Evolutionary conservation across 2,329 filamentous ascomycete genomes (phyloP).

Genomic region (Chaetomium sp.): DNA sequence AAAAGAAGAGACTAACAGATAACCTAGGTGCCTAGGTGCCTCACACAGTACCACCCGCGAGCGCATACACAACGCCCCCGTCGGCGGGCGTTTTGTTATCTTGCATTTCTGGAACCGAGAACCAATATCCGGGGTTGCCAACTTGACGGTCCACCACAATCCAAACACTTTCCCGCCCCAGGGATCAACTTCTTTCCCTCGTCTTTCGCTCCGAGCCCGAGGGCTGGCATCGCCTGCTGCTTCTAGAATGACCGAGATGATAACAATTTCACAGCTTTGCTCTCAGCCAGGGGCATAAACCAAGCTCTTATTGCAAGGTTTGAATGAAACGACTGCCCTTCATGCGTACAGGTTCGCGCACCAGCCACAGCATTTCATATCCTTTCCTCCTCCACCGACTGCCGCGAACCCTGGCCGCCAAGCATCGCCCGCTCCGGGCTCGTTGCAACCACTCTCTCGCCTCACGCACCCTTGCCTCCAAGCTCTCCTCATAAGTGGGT

Average conservation of each 20-base stretch:
- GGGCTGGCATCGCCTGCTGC: conserved; percentile 26
- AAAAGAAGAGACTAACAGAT: too few relatives aligned
- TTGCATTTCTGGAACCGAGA: too few relatives aligned
- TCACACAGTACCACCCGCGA: too few relatives aligned
- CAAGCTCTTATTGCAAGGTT: conserved; percentile 43
- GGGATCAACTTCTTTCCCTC: too few relatives aligned
- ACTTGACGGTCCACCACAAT: too few relatives aligned
- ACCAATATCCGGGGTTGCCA: too few relatives aligned
- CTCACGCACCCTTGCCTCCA: neutral
- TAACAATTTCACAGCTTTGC: conserved; percentile 23
- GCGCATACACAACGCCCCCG: too few relatives aligned
- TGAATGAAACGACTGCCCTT: conserved; percentile 39
- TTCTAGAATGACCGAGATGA: conserved; percentile 31
- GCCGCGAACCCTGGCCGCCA: conserved; percentile 16
- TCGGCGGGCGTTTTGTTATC: too few relatives aligned
- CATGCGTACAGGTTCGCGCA: conserved; percentile 33
- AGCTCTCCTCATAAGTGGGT: neutral
- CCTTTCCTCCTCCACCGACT: conserved; percentile 6
- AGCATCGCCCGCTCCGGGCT: conserved; percentile 3
- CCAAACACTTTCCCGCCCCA: too few relatives aligned
- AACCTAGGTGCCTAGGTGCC: too few relatives aligned
- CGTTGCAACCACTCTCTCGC: neutral
- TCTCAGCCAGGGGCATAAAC: conserved; percentile 36
- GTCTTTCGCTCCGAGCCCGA: neutral
- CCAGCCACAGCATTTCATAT: conserved; percentile 24